phyloP scores from a whole-genome alignment of 202 grass and related monocot species.

The Musa balbisiana region DNA sequence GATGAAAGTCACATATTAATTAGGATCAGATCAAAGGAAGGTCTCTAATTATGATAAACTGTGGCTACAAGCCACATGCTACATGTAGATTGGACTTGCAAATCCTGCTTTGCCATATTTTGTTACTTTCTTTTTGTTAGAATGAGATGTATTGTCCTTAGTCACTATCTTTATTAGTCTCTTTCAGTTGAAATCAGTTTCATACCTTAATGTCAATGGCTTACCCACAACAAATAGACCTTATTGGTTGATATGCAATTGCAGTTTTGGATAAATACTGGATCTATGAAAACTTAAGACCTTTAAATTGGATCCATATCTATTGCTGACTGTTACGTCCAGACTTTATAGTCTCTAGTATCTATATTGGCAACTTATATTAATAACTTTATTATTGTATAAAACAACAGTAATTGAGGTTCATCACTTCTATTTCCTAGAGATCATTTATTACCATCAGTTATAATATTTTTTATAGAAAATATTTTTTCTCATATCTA shows the following conservation, averaged over 20 bases:
- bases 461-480: background rate
- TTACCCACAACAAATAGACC: background rate
- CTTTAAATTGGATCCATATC: background rate
- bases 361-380: background rate
- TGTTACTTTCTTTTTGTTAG: background rate
- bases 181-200: background rate
- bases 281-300: background rate
- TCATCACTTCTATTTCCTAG: background rate
- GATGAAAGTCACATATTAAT: too few species aligned
- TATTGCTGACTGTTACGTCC: background rate
- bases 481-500: background rate
- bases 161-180: background rate
- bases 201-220: background rate
- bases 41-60: too few species aligned
- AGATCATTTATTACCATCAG: background rate
- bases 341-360: background rate
- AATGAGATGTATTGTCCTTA: background rate
- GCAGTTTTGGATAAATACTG: background rate
- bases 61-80: background rate
- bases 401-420: background rate
- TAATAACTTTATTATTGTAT: background rate
- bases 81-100: background rate
- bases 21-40: too few species aligned
- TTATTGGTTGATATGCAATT: background rate
- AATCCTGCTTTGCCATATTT: background rate